These are phyloP conservation scores for Alternaria burnsii DNA, from an alignment of 2,329 filamentous ascomycete species.

Conservation along the genomic window DNA sequence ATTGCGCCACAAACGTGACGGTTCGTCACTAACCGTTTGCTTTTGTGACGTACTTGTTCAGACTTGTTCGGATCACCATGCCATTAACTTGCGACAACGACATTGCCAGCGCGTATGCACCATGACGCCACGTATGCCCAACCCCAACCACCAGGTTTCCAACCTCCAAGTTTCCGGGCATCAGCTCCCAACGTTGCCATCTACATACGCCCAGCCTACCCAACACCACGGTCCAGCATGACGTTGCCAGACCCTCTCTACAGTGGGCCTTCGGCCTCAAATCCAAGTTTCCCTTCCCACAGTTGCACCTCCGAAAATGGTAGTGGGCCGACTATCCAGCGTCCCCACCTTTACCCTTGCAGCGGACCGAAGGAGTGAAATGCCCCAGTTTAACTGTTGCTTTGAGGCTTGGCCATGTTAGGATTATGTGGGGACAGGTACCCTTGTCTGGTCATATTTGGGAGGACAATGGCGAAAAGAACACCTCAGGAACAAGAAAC, in stretches of 20 bases:
- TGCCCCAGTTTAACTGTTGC: background rate
- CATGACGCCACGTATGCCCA: background rate
- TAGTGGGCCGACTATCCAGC: constrained; percentile 1
- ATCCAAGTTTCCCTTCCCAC: background rate
- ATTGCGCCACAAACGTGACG: background rate
- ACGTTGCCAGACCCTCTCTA: constrained; percentile 5
- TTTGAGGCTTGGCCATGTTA: background rate
- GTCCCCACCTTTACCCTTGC: constrained; percentile 1
- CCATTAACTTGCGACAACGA: constrained; percentile 3
- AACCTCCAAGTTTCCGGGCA: background rate
- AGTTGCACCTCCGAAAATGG: background rate
- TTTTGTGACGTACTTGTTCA: constrained; percentile 2
- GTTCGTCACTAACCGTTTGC: background rate
- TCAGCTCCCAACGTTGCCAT: background rate
- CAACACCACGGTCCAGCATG: constrained; percentile 1
- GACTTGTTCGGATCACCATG: background rate
- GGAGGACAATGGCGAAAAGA: background rate
- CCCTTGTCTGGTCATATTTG: background rate
- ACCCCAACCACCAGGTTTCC: background rate
- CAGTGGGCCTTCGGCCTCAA: constrained; percentile 1
- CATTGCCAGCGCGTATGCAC: background rate
- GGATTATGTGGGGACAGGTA: constrained; percentile 1
- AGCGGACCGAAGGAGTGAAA: background rate
- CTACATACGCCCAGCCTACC: background rate
- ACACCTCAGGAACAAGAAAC: background rate